These are phyloP conservation scores for Entomophthora muscae DNA, from an alignment of 371 early-diverging fungal species.

Conservation along the genomic window DNA sequence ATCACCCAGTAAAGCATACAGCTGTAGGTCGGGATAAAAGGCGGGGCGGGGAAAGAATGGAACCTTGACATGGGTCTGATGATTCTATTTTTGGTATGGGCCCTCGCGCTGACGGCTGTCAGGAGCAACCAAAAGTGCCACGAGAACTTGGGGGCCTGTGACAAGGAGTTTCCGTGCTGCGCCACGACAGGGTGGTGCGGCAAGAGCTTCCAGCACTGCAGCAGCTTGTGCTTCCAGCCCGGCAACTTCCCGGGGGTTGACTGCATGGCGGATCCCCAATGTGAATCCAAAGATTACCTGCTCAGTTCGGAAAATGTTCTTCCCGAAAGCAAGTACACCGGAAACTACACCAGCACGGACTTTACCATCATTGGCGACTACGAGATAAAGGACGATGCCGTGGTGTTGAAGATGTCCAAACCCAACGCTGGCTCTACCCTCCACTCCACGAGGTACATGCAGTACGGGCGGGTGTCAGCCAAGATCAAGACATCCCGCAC, in stretches of 20 bases:
- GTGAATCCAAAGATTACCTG: not conserved
- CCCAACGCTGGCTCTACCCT: not conserved
- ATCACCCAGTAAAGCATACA: no score
- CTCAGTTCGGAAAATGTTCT: not conserved
- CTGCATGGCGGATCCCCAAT: not conserved
- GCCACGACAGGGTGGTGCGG: slow-evolving; percentile 3
- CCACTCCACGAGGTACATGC: not conserved
- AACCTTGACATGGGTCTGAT: no score
- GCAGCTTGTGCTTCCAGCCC: not conserved
- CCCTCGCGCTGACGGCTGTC: no score
- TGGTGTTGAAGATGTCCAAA: slow-evolving; percentile 5
- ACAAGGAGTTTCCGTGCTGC: slow-evolving; percentile 1
- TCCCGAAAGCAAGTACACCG: not conserved
- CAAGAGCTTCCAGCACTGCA: not conserved
- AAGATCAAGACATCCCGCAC: slow-evolving; percentile 4
- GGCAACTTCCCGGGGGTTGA: not conserved
- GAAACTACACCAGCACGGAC: not conserved
- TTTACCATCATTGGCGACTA: slow-evolving; percentile 3
- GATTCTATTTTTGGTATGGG: no score
- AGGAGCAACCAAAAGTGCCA: no score
- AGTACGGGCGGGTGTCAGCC: slow-evolving; percentile 9
- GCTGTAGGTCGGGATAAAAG: no score
- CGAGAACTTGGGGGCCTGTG: no score
- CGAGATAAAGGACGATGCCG: not conserved
- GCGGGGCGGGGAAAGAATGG: no score